Base-by-base conservation (phyloP, 2,329 filamentous ascomycete species). In the Amylocarpus encephaloides region DNA sequence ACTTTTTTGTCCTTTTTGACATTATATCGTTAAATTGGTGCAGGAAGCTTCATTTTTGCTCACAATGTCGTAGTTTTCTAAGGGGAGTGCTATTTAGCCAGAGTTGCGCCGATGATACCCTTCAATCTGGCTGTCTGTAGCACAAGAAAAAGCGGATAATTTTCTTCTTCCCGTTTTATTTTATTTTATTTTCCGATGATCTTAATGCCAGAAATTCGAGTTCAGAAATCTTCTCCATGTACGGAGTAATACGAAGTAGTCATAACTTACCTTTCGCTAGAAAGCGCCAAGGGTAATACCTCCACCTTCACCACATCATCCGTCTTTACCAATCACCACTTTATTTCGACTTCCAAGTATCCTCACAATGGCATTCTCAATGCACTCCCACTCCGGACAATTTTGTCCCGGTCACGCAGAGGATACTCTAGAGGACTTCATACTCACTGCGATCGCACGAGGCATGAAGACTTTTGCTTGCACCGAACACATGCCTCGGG, bases 301-400 rank as follows among this genome's bases (percentile, higher is more conserved):
- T n/a, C n/a, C n/a, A n/a, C n/a, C n/a, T 34, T 34, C 32, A 13
- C 18, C 19, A 29, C 12, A 32, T 43, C 26, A 43, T 29, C 1
- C 4, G 6, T 9, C 16, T 15, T 15, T 15, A 15, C 11, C 13
- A 9, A 19, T n/a, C n/a, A n/a, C 33, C 5, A 13, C 33, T 22
- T 32, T n/a, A n/a, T 47, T 40, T 35, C 19, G 15, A 11, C 7
- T 32, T 34, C 29, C 19, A 35, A 29, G n/a, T n/a, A n/a, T 19
- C 26, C 2, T 19, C 54, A 65, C 39, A 46, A 97, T 97, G 93
- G 91, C 92, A 1, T 95, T 95, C 72, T 94, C 93, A 4, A 94
- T 97, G 75, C 93, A 98, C 70, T 95, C 89, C 65, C 93, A 98
- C 72, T 97, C 93, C 34, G 93, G 93, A 56, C 88, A 98, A 68